A percentile compares a stretch with the other conserved stretches of the same genome.
phyloP scores from a whole-genome alignment of 176 grass and related monocot genomes.

The Avena insularis region DNA sequence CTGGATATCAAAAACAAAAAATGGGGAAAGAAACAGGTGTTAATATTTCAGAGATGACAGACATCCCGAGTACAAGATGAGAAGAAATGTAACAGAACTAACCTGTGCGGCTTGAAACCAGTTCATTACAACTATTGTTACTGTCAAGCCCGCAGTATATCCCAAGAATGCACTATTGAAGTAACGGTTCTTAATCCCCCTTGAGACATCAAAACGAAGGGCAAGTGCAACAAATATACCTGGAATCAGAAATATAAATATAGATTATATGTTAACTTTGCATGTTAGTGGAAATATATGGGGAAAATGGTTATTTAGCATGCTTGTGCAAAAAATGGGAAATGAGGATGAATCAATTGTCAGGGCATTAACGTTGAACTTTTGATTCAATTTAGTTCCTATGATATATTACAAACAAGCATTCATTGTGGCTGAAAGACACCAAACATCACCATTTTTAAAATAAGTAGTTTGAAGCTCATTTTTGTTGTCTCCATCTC shows the following conservation, averaged over 20 bases:
- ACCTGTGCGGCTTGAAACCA: slow-evolving; percentile 99
- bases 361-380: background rate
- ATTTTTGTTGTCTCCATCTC: background rate
- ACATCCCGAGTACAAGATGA: background rate
- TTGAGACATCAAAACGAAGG: slow-evolving; percentile 89
- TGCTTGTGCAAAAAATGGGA: background rate
- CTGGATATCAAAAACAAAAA: slow-evolving; percentile 40
- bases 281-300: background rate
- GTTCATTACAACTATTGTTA: slow-evolving; percentile 96
- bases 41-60: slow-evolving; percentile 16
- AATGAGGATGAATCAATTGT: background rate
- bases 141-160: slow-evolving; percentile 67
- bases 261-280: slow-evolving; percentile 8
- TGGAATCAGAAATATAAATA: slow-evolving; percentile 37
- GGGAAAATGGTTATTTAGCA: background rate
- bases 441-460: background rate
- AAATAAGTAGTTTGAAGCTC: slow-evolving; percentile 10
- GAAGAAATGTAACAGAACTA: slow-evolving; percentile 30
- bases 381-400: background rate
- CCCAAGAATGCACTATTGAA: slow-evolving; percentile 90
- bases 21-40: background rate
- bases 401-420: background rate
- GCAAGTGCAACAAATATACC: slow-evolving; percentile 97
- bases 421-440: background rate
- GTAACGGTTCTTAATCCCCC: slow-evolving; percentile 77